Evolutionary conservation across 2,329 filamentous ascomycete species (phyloP).

Genomic region (Falciphora oryzae): DNA sequence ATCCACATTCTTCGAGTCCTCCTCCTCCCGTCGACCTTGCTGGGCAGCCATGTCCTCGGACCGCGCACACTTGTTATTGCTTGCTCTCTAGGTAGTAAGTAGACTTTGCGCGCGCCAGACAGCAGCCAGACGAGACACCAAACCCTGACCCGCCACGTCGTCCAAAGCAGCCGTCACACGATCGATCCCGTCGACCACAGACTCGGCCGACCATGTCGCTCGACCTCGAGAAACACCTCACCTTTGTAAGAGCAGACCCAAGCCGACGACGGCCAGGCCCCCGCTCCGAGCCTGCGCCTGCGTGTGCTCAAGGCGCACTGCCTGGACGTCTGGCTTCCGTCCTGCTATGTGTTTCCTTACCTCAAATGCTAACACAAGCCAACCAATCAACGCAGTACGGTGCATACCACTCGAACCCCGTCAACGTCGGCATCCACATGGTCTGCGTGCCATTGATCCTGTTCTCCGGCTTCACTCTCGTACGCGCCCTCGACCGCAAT

Average conservation of each 20-base stretch:
- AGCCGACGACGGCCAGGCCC: not conserved
- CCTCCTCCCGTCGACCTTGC: not conserved
- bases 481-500: slow-evolving; percentile 34
- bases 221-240: slow-evolving; percentile 75
- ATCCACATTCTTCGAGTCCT: not conserved
- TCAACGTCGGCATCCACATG: slow-evolving; percentile 76
- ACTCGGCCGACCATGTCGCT: slow-evolving; percentile 49
- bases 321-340: not conserved
- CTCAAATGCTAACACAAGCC: not conserved
- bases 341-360: not conserved
- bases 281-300: not conserved
- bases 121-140: no score
- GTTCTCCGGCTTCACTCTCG: slow-evolving; percentile 64
- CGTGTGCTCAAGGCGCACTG: not conserved
- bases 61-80: not conserved
- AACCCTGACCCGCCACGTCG: not conserved
- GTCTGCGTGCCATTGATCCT: slow-evolving; percentile 72
- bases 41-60: not conserved
- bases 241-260: slow-evolving; percentile 56
- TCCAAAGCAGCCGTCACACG: not conserved
- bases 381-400: slow-evolving; percentile 58
- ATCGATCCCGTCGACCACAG: not conserved
- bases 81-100: not conserved
- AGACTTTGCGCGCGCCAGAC: no score
- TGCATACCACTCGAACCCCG: slow-evolving; percentile 71